phyloP scores from a whole-genome alignment of 306 rosid species.

The Cicer bijugum region DNA sequence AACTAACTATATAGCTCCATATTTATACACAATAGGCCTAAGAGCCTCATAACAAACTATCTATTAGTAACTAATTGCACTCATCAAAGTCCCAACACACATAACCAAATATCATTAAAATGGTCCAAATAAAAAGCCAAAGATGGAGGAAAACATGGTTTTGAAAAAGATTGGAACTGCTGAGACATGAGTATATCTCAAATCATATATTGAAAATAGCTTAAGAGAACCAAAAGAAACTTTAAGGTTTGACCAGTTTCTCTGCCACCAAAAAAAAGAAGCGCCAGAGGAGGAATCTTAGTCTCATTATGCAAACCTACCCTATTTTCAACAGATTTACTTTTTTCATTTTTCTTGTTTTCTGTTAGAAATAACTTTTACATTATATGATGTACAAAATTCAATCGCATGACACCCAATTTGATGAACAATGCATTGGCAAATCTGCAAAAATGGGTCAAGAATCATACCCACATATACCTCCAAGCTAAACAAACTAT shows the following conservation, averaged over 20 bases:
- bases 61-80: too few species aligned
- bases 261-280: background rate
- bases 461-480: constrained; percentile 15
- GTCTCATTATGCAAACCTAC: background rate
- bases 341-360: background rate
- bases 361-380: constrained; percentile 5
- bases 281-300: background rate
- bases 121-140: constrained; percentile 6
- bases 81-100: too few species aligned
- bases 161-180: background rate
- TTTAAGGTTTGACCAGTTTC: background rate
- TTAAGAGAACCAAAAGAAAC: background rate
- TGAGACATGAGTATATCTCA: background rate
- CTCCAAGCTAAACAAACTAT: constrained; percentile 29
- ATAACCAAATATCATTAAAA: constrained; percentile 28
- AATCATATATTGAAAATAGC: background rate
- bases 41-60: too few species aligned
- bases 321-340: constrained; percentile 30
- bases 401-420: constrained; percentile 13
- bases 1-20: too few species aligned
- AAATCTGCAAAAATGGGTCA: constrained; percentile 16
- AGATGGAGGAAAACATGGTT: background rate
- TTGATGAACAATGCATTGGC: constrained; percentile 23
- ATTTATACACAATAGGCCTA: too few species aligned
- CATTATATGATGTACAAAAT: background rate